Base-by-base conservation (phyloP, 1,284 basidiomycete genomes). In the Limonomyces culmigenus region DNA sequence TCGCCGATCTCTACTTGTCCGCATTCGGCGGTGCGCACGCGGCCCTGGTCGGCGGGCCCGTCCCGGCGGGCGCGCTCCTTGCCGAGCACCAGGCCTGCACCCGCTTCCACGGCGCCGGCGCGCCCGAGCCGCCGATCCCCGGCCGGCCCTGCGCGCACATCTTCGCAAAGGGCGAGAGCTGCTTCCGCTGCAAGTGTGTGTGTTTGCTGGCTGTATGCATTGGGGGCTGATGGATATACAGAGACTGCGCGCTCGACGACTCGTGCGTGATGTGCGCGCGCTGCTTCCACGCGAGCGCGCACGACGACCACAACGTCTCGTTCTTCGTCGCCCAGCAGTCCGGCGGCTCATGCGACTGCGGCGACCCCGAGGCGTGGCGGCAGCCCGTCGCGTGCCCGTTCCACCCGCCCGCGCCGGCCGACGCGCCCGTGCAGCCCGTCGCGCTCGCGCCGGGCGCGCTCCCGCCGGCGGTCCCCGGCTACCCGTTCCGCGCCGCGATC, bases 261-360 rank as follows among this genome's bases (percentile, higher is more conserved):
- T 85, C 80, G 42, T 89, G 83, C 45, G 85, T 93, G 2, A 63
- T 95, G 25, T 95, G 91, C 49, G 67, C 83, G 2, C 68, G 71
- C 34, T 95, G 91, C 54, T 96, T 91, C 56, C 76, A 85, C 42
- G 70, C 81, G 2, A 81, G 81, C 14, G 67, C 80, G 42, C 91
- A 95, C 50, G 60, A 63, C 27, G 76, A 74, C 25, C 91, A 95
- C 58, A 91, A 88, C 45, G 76, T 93, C 45, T 79, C 80, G 42
- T 92, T 92, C 59, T 87, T 86, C 52, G 80, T 88, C 42, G 79
- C 85, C 8, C 85, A 88, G 43, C 83, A 92, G 47, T 81, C 85
- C 0, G 85, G 86, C 6, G 83, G 87, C 3, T 89, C 84, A 44
- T 95, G 91, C 51, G 89, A 93, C 55, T 95, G 91, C 47, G 87